These are phyloP conservation scores for Biscutella laevigata DNA, from an alignment of 441 rosid genomes.

Conservation along the genomic window DNA sequence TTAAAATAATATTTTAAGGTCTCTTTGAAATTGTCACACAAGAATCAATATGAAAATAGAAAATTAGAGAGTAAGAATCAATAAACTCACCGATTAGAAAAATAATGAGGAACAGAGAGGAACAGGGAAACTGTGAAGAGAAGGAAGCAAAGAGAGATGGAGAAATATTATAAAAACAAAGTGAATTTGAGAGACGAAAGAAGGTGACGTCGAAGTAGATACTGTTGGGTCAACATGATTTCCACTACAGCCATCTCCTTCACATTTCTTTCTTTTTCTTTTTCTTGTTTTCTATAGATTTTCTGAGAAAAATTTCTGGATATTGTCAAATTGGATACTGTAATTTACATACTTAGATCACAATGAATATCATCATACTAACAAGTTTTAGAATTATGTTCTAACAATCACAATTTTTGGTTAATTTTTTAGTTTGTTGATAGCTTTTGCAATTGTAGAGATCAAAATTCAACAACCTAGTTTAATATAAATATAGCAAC, in stretches of 20 bases:
- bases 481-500: no score
- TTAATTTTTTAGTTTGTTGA: conserved; percentile 19
- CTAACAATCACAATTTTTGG: background rate
- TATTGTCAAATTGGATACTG: no score
- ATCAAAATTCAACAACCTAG: background rate
- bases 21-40: background rate
- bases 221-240: conserved; percentile 47
- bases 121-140: conserved; percentile 1
- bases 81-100: conserved; percentile 23
- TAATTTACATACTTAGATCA: no score
- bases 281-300: background rate
- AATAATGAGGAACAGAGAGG: conserved; percentile 22
- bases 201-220: conserved; percentile 31
- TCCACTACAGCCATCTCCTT: conserved; percentile 41
- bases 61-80: background rate
- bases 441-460: background rate
- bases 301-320: no score
- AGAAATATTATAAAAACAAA: background rate
- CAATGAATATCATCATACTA: background rate
- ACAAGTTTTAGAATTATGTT: background rate
- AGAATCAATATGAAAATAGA: background rate
- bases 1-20: background rate
- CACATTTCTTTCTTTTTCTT: conserved; percentile 20
- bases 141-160: background rate
- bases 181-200: conserved; percentile 1